Conservation (phyloP, 495 filamentous ascomycete genomes). For the Aspergillus egyptiacus region DNA sequence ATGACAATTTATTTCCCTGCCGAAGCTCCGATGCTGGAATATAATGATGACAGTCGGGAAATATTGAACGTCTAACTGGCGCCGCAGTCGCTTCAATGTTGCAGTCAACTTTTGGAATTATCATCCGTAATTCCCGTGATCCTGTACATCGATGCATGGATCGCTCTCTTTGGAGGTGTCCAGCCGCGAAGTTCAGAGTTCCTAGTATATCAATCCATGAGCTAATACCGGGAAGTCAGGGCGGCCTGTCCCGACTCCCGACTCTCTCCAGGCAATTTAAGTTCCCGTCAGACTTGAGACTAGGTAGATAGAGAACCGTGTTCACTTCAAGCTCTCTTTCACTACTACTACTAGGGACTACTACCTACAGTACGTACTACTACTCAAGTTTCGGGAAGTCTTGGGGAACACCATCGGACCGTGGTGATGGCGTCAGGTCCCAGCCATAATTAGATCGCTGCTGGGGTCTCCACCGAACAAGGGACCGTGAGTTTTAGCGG, state of each 20-base stretch:
- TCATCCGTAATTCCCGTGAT: too few species aligned
- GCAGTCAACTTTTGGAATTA: not conserved
- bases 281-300: too few species aligned
- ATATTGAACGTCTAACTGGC: too few species aligned
- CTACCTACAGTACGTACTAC: too few species aligned
- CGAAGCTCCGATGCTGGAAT: not conserved
- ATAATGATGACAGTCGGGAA: too few species aligned
- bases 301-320: too few species aligned
- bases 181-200: not conserved
- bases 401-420: slow-evolving; percentile 20
- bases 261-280: too few species aligned
- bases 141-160: not conserved
- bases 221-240: too few species aligned
- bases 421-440: slow-evolving; percentile 31
- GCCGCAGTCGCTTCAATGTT: not conserved
- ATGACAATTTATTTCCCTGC: not conserved
- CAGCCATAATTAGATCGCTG: slow-evolving; percentile 32
- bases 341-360: too few species aligned
- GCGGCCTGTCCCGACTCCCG: too few species aligned
- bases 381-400: too few species aligned
- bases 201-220: not conserved
- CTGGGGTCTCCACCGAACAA: slow-evolving; percentile 41
- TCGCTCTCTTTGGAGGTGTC: not conserved
- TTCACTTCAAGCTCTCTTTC: too few species aligned
- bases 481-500: slow-evolving; percentile 27